A percentile compares a stretch with the other conserved stretches of the same genome.
These are phyloP conservation scores for Colletotrichum shisoi DNA, from an alignment of 2,329 filamentous ascomycete genomes.

Conservation along the genomic window DNA sequence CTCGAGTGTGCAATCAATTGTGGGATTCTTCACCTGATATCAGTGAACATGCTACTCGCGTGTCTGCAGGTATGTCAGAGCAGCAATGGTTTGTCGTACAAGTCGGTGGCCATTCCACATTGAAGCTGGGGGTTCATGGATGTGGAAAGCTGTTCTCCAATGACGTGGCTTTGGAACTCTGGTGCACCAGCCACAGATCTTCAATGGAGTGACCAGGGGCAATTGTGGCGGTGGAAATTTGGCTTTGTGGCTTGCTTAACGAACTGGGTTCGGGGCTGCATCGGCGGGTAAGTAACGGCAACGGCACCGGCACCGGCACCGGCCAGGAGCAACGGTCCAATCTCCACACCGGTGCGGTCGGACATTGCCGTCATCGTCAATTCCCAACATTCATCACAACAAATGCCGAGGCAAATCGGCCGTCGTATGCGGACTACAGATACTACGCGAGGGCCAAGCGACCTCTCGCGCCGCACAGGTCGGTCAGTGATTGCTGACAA, in stretches of 20 bases:
- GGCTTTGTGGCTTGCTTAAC: neutral
- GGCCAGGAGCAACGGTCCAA: conserved; percentile 20
- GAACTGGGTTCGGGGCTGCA: conserved; percentile 7
- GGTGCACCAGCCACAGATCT: conserved; percentile 15
- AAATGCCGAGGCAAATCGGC: neutral
- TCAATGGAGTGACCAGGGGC: too few species aligned
- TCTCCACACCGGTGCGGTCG: neutral
- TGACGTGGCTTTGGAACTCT: conserved; percentile 34
- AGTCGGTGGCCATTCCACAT: conserved; percentile 15
- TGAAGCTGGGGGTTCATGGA: neutral
- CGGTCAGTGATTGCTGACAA: neutral
- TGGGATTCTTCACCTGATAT: neutral
- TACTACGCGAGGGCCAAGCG: neutral
- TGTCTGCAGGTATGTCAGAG: neutral
- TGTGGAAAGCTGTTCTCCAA: conserved; percentile 37
- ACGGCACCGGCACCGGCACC: conserved; percentile 20
- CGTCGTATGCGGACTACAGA: neutral
- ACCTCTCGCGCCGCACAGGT: neutral
- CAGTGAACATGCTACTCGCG: conserved; percentile 12
- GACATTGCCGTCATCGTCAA: neutral
- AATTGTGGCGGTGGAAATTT: neutral
- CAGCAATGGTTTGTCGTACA: neutral
- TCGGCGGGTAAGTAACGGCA: conserved; percentile 21
- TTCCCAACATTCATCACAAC: neutral
- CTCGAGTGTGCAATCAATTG: neutral